phyloP scores from a whole-genome alignment of 2,329 filamentous ascomycete genomes.

The Penicillium rolfsii region DNA sequence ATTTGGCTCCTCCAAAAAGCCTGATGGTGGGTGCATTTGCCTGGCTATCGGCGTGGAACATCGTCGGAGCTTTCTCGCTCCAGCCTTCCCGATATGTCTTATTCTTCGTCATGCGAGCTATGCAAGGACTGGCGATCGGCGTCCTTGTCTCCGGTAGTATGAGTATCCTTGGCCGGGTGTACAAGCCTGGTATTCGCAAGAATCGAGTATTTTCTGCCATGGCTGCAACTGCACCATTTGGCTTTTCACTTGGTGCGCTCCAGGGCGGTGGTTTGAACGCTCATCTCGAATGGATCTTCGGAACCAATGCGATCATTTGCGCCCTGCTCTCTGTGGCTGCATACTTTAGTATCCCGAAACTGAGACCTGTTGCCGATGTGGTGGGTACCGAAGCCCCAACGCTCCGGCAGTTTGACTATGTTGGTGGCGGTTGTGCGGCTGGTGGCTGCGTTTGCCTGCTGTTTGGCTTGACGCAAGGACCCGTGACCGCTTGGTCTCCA shows the following conservation, averaged over 20 bases:
- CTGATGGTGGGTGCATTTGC: conserved; percentile 50
- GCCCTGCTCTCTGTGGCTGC: conserved; percentile 43
- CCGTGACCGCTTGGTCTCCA: conserved; percentile 53
- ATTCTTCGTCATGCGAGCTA: conserved; percentile 45
- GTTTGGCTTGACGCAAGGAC: conserved; percentile 60
- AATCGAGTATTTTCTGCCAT: conserved; percentile 55
- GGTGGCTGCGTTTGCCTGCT: conserved; percentile 58
- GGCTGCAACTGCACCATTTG: conserved; percentile 53
- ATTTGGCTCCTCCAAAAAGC: conserved; percentile 46
- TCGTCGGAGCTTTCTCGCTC: conserved; percentile 42
- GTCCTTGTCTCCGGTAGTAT: conserved; percentile 55
- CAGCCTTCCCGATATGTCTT: conserved; percentile 40
- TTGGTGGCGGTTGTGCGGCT: conserved; percentile 54
- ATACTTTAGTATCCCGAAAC: conserved; percentile 45
- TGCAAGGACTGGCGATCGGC: conserved; percentile 55
- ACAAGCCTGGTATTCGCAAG: conserved; percentile 50
- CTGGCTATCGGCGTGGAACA: conserved; percentile 50
- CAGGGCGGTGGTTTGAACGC: conserved; percentile 48
- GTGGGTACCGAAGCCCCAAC: conserved; percentile 34
- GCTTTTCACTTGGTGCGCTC: conserved; percentile 48
- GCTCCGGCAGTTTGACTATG: conserved; percentile 40
- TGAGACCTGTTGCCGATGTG: conserved; percentile 37
- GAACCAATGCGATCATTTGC: conserved; percentile 47
- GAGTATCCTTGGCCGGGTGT: conserved; percentile 53
- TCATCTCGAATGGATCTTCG: conserved; percentile 50